Conservation (phyloP, 495 filamentous ascomycete genomes). For the Podospora appendiculata region DNA sequence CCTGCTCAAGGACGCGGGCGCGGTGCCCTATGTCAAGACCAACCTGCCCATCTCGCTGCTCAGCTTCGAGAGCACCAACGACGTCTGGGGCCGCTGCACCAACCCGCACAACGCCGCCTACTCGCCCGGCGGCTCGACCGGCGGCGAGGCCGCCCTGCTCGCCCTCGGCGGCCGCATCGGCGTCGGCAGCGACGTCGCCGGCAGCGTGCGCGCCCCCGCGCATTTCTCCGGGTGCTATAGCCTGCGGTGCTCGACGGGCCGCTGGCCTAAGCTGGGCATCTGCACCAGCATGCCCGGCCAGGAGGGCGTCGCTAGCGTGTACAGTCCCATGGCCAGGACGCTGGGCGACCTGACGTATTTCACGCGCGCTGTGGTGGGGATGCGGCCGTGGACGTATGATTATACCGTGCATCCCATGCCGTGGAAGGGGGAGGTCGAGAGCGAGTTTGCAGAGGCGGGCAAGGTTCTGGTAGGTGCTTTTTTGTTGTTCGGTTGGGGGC, state of each 20-base stretch:
- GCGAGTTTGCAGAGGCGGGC: constrained; percentile 43
- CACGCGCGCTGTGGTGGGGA: constrained; percentile 64
- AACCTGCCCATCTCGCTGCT: constrained; percentile 87
- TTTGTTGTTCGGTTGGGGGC: no score
- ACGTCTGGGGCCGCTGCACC: constrained; percentile 73
- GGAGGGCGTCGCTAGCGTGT: constrained; percentile 83
- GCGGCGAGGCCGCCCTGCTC: constrained; percentile 79
- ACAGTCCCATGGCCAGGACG: constrained; percentile 89
- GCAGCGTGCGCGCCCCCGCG: constrained; percentile 81
- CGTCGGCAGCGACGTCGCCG: constrained; percentile 90
- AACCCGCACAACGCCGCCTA: constrained; percentile 82
- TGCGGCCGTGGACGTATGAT: constrained; percentile 92
- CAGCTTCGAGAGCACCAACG: constrained; percentile 87
- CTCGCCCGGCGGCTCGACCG: constrained; percentile 86
- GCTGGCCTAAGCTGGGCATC: constrained; percentile 85
- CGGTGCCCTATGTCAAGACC: constrained; percentile 92
- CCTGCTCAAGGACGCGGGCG: constrained; percentile 87
- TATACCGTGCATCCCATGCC: constrained; percentile 74
- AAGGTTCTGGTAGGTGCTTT: constrained; percentile 21
- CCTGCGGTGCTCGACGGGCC: constrained; percentile 85
- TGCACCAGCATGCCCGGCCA: constrained; percentile 89
- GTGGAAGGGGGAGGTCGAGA: constrained; percentile 59
- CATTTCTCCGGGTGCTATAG: constrained; percentile 90
- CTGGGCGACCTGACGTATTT: constrained; percentile 82
- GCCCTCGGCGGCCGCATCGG: constrained; percentile 89